Base-by-base conservation (phyloP, 805 yeast genomes). In the Kuraishia borneana region DNA sequence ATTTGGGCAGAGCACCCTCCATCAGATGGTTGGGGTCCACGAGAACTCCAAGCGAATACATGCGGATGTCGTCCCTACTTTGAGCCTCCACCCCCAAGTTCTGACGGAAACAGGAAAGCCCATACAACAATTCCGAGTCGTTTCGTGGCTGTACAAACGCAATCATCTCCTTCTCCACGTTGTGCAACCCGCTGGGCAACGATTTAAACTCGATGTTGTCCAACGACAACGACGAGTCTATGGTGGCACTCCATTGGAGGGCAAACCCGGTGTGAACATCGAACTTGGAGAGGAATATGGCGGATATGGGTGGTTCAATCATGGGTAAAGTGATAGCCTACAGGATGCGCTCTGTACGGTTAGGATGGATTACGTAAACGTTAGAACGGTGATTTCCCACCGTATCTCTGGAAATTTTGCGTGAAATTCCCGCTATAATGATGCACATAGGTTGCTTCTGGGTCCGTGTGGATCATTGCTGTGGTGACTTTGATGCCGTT, bases 101-200 rank as follows among this genome's bases (percentile, higher is more conserved):
- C 38, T 69, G 79, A 33, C 58, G 60, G 45, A 60, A 76, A 4
- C 66, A 69, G 1, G 76, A 60, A 0, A 75, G 50, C 2, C 83
- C 81, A 34, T 65, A 62, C n/a, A 55, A 34, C 9, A 56, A 23
- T 2, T 35, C 40, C n/a, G n/a, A n/a, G 7, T 45, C 37, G 8
- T 40, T 36, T 3, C 31, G 35, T 7, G 61, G 56, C 5, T 60
- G 50, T 2, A 63, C 65, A 51, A 78, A 77, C 34, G 70, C 68
- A 1, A 78, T 60, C 2, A 70, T 67, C 45, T 79, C 87, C 10
- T 45, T 37, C 16, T 51, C 50, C 3, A 61, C 59, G 10, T 69
- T 62, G 45, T 79, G 87, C 2, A 76, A 56, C 1, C 88, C 85
- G 0, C 83, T 74, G 0, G 87, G 87, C 30, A 79, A 53, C n/a